phyloP scores from a whole-genome alignment of 495 filamentous ascomycete species.

The Penicillium cinerascens region DNA sequence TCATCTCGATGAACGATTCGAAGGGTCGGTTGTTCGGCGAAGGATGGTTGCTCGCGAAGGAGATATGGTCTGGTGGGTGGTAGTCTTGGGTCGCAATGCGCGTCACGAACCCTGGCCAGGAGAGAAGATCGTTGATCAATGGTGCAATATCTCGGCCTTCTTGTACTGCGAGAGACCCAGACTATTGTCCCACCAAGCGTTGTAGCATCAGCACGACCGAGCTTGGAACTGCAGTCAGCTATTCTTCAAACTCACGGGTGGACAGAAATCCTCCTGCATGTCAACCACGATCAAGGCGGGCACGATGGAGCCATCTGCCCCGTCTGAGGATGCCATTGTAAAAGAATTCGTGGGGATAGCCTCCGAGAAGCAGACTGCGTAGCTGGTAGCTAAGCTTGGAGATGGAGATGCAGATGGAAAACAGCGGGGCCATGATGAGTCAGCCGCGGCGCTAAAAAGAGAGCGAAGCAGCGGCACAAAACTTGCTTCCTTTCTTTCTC shows the following conservation, averaged over 20 bases:
- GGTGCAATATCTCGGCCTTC: constrained; percentile 66
- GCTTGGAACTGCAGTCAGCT: constrained; percentile 4
- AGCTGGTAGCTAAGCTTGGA: not conserved
- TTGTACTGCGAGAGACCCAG: constrained; percentile 76
- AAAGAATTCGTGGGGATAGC: not conserved
- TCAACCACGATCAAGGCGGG: constrained; percentile 73
- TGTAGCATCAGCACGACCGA: constrained; percentile 13
- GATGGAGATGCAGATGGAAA: not conserved
- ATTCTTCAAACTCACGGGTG: constrained; percentile 55
- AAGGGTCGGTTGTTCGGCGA: constrained; percentile 65
- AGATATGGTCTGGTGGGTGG: constrained; percentile 82
- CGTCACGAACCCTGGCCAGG: constrained; percentile 60
- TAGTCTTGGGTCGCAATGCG: constrained; percentile 86
- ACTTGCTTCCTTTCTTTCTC: constrained; percentile 21
- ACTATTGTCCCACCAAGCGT: constrained; percentile 40
- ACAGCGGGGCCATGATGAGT: constrained; percentile 22
- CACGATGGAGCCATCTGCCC: constrained; percentile 8
- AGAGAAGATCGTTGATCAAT: constrained; percentile 71
- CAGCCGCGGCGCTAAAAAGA: constrained; percentile 23
- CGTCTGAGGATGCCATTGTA: constrained; percentile 8
- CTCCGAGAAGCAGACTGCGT: not conserved
- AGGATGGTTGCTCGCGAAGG: constrained; percentile 79
- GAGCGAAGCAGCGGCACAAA: constrained; percentile 11
- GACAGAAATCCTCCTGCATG: constrained; percentile 95
- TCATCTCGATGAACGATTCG: constrained; percentile 55